Percentiles rank a stretch among this genome's conserved stretches.
phyloP scores from a whole-genome alignment of 192 early-diverging fungal genomes.

The Paraglomus brasilianum region DNA sequence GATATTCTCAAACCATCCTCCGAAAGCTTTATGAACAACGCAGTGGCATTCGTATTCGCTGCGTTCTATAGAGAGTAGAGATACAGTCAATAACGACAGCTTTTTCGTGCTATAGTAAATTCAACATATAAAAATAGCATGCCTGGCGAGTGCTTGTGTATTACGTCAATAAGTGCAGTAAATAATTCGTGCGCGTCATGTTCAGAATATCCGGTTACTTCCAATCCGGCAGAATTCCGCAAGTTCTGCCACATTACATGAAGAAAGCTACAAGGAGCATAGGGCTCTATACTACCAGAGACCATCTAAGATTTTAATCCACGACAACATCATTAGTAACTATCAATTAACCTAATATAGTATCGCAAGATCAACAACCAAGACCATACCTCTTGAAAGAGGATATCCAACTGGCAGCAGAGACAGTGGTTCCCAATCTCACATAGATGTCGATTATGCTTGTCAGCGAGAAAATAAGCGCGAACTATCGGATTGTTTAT shows the following conservation, averaged over 20 bases:
- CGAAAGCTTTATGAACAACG: constrained; percentile 87
- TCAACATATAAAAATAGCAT: constrained; percentile 12
- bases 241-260: constrained; percentile 88
- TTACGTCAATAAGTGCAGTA: constrained; percentile 81
- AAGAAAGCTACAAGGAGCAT: constrained; percentile 80
- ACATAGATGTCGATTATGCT: constrained; percentile 72
- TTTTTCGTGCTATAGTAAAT: not conserved
- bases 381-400: constrained; percentile 70
- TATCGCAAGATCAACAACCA: not conserved
- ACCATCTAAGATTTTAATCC: constrained; percentile 52
- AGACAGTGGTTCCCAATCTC: constrained; percentile 67
- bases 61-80: not conserved
- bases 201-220: constrained; percentile 89
- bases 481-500: constrained; percentile 89
- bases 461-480: constrained; percentile 89
- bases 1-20: constrained; percentile 85
- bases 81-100: not conserved
- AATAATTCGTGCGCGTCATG: constrained; percentile 99
- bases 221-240: constrained; percentile 79
- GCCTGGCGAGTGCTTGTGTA: constrained; percentile 69
- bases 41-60: constrained; percentile 66
- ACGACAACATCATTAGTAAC: not conserved
- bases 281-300: constrained; percentile 66
- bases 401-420: constrained; percentile 88
- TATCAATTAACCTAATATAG: not conserved